Percentiles rank a stretch among this genome's conserved stretches.
These are phyloP conservation scores for Phyllosticta capitalensis DNA, from an alignment of 2,329 filamentous ascomycete species.

Conservation along the genomic window DNA sequence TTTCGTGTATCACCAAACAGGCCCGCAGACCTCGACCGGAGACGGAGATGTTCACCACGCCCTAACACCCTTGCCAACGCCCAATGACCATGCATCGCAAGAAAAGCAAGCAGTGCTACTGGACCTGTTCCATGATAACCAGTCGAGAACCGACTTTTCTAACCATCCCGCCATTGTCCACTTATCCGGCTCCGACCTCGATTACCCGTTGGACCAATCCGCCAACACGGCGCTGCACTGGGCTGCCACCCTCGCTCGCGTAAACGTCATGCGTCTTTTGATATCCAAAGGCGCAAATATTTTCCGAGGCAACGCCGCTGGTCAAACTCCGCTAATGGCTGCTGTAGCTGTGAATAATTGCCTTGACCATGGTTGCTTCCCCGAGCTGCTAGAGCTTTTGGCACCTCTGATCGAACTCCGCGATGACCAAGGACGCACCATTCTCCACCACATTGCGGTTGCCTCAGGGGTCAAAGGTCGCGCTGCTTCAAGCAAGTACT, in stretches of 20 bases:
- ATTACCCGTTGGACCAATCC: conserved; percentile 83
- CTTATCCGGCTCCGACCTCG: conserved; percentile 70
- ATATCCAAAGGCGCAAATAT: conserved; percentile 80
- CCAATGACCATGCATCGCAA: conserved; percentile 55
- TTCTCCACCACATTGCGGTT: conserved; percentile 91
- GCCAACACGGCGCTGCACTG: conserved; percentile 89
- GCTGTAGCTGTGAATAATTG: conserved; percentile 92
- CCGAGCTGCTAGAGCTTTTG: conserved; percentile 79
- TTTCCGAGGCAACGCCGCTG: conserved; percentile 75
- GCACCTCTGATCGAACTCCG: conserved; percentile 83
- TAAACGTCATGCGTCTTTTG: conserved; percentile 70
- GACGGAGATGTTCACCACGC: conserved; percentile 49
- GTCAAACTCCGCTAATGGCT: conserved; percentile 87
- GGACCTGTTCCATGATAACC: conserved; percentile 44
- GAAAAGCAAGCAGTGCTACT: conserved; percentile 78
- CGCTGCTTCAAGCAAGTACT: conserved; percentile 86
- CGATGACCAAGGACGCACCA: conserved; percentile 81
- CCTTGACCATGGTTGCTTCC: conserved; percentile 81
- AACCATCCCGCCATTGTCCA: conserved; percentile 69
- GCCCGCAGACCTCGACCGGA: conserved; percentile 36
- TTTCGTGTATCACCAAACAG: conserved; percentile 52
- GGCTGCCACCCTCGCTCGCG: conserved; percentile 85
- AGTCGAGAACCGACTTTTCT: conserved; percentile 58
- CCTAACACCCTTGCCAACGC: conserved; percentile 53
- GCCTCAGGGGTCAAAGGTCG: conserved; percentile 93